Evolutionary conservation across 1,139 yeast species (phyloP).

Genomic region (Candida mesenterica): DNA sequence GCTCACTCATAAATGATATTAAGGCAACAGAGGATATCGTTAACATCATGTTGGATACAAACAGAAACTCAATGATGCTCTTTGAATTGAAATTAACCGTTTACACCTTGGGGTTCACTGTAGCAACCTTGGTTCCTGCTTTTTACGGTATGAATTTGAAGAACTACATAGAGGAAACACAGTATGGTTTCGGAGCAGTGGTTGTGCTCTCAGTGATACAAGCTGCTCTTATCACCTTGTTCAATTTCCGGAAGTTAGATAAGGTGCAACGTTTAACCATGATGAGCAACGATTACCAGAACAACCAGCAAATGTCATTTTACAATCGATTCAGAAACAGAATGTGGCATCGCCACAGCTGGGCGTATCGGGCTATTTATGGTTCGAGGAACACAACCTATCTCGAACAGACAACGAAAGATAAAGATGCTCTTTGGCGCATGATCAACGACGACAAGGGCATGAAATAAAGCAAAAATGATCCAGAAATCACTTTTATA

Average conservation of each 20-base stretch:
- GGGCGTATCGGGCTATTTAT: constrained; percentile 16
- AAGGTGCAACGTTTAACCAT: constrained; percentile 65
- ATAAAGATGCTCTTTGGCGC: constrained; percentile 67
- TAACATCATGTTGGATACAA: constrained; percentile 91
- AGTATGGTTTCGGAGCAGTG: constrained; percentile 62
- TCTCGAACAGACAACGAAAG: constrained; percentile 41
- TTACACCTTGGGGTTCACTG: constrained; percentile 79
- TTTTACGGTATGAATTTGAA: constrained; percentile 94
- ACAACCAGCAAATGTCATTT: no score
- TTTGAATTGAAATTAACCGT: constrained; percentile 82
- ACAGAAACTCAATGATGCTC: constrained; percentile 89
- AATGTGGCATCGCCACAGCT: neutral
- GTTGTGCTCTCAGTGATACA: constrained; percentile 49
- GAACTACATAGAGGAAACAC: constrained; percentile 80
- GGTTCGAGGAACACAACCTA: constrained; percentile 31
- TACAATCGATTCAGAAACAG: neutral
- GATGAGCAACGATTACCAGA: constrained; percentile 35
- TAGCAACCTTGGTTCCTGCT: constrained; percentile 71
- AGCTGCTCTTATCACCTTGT: constrained; percentile 41
- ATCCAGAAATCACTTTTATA: no score
- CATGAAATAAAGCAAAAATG: no score
- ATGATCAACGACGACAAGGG: constrained; percentile 64
- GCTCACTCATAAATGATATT: constrained; percentile 78
- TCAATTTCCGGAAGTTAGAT: constrained; percentile 49
- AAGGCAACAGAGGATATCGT: constrained; percentile 95